Evolutionary conservation across 2,329 filamentous ascomycete genomes (phyloP).

Genomic region (Ophiocordyceps unilateralis): DNA sequence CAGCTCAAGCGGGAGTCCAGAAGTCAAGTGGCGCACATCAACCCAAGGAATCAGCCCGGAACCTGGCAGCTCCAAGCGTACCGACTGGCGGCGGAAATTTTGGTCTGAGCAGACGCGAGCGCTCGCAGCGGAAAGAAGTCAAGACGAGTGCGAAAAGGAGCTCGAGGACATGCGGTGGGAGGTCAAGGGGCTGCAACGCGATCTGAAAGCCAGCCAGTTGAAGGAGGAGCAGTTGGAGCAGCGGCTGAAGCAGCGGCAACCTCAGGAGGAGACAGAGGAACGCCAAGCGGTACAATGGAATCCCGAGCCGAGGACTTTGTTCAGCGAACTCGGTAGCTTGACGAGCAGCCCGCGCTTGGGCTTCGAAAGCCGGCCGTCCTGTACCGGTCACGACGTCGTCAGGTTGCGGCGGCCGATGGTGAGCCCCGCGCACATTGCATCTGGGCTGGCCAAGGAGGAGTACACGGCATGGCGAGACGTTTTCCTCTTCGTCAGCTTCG

Average conservation of each 20-base stretch:
- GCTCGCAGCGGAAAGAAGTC: neutral
- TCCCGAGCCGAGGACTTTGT: neutral
- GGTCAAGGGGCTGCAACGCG: neutral
- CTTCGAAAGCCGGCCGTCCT: neutral
- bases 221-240: neutral
- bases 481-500: neutral
- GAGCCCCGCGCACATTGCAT: neutral
- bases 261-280: neutral
- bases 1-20: too few relatives aligned
- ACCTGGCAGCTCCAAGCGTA: neutral
- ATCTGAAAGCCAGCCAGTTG: neutral
- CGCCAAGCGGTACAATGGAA: neutral
- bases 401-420: neutral
- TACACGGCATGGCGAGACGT: neutral
- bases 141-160: neutral
- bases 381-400: neutral
- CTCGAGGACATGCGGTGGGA: neutral
- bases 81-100: neutral
- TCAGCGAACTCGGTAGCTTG: neutral
- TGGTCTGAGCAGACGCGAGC: neutral
- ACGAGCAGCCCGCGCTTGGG: neutral
- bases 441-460: neutral
- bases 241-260: neutral
- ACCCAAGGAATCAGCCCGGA: neutral
- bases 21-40: neutral